Base-by-base conservation (phyloP, 306 rosid species). In the Cucurbita pepo region DNA sequence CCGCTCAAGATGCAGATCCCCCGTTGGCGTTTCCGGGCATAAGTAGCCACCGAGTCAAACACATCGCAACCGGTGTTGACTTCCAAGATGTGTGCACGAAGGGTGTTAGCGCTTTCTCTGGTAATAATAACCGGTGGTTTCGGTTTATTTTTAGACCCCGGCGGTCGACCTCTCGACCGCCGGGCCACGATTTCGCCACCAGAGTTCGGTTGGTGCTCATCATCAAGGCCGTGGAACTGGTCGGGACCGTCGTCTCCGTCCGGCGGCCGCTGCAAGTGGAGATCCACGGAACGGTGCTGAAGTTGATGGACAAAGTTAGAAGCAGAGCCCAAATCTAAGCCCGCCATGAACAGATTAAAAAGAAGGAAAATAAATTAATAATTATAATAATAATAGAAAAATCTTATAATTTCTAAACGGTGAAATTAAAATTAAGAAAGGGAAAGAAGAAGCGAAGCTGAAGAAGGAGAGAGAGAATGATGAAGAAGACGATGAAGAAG, bases 311-410 rank as follows among this genome's bases (percentile, higher is more conserved):
- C 85, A 79, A 93, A 90, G 87, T 85, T 94, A 75, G 98, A 90
- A 77, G 96, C 90, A 82, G 96, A 90, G 75, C 97, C 90, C 83
- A 93, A 85, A 88, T 90, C 96, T 86, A 93, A 83, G 84, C 97
- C 96, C 85, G 96, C 96, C 98, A 93, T 93, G 85, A 65, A 87
- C 78, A 50, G 62, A 64, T 81, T 81, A 30, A 69, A 82, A 53
- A 56, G 79, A 80, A 83, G 81, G 75, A 55, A 77, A 80, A 74
- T 79, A 80, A 83, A 78, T 73, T 71, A 80, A 53, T 48, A 52
- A 57, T 63, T 69, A 56, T 58, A 73, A 56, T 79, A 81, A 78
- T 75, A 76, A 15, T 58, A 48, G 25, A 45, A 1, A 41, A 40
- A 43, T 44, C n/a, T 64, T 16, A 43, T 11, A 38, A 57, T 54